These are phyloP conservation scores for Forsythia suspensa DNA, from an alignment of 257 asterid genomes.

Conservation along the genomic window DNA sequence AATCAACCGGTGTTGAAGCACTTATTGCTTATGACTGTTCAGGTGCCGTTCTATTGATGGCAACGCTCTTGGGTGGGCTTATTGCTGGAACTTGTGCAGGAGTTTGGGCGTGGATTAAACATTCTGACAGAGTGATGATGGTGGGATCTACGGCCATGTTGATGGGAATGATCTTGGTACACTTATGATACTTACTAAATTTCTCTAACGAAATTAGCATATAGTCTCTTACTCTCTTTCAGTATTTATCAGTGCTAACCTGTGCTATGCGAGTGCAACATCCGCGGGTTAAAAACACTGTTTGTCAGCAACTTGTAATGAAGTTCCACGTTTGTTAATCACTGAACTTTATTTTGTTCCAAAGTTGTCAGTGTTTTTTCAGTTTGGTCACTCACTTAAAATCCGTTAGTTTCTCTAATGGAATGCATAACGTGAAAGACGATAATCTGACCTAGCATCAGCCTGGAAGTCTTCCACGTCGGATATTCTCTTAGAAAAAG, in stretches of 20 bases:
- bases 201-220: not conserved
- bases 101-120: constrained; percentile 70
- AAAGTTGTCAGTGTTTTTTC: not conserved
- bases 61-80: constrained; percentile 85
- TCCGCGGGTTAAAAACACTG: not conserved
- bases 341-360: not conserved
- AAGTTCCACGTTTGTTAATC: not conserved
- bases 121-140: constrained; percentile 77
- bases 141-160: constrained; percentile 93
- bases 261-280: not conserved
- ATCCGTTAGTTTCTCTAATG: not conserved
- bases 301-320: not conserved
- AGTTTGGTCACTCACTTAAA: not conserved
- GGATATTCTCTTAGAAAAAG: not conserved
- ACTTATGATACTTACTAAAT: not conserved
- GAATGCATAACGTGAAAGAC: not conserved
- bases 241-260: not conserved
- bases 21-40: constrained; percentile 95
- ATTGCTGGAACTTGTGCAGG: constrained; percentile 84
- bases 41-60: constrained; percentile 93
- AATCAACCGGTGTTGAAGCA: constrained; percentile 94
- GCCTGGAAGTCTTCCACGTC: not conserved
- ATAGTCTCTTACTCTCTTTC: not conserved
- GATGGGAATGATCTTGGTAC: constrained; percentile 97
- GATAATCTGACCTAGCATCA: not conserved